Evolutionary conservation across 768 basidiomycete species (phyloP), one percentile per base, ranked within the genome.

Genomic region (Leccinum broughii): DNA sequence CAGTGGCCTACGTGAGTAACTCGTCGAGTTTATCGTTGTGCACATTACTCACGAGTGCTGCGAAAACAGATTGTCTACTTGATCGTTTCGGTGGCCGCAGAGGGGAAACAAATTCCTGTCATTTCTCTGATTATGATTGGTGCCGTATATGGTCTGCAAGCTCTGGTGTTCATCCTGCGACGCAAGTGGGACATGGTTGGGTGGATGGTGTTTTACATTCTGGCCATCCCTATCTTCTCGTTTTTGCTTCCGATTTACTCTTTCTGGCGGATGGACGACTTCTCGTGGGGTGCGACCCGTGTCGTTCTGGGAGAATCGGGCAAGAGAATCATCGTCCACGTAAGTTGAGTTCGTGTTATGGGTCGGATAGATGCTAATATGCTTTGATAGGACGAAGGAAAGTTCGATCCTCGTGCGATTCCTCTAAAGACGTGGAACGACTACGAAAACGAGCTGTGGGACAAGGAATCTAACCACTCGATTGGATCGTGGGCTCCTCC

Each of bases 181-280:
- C 86, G 93, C 64, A 94, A 97, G 73, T 98, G 95, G 92, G 95
- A 98, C 74, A 97, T 98, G 94, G 87, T 98, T 67, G 94, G 93
- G 4, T 96, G 95, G 93, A 93, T 93, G 90, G 68, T 93, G 32
- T 92, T 99, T 78, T 99, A 98, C 76, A 93, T 98, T 70, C 73
- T 95, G 39, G 95, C 96, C 58, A 92, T 98, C 64, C 95, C 95
- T 4, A 84, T 86, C 48, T 97, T 96, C 78, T 94, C 93, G 7
- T 92, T 97, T 82, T 83, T 92, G 78, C 84, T 98, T 28, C 95
- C 94, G 4, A 78, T 97, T 13, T 95, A 94, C 73, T 95, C 93
- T 6, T 96, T 98, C 88, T 98, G 95, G 95, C 83, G 80, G 65
- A 97, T 98, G 95, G 95, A 96, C 73, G 94, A 96, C 75, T 97